Evolutionary conservation across 306 rosid genomes (phyloP).

Genomic region (Ammopiptanthus mongolicus): DNA sequence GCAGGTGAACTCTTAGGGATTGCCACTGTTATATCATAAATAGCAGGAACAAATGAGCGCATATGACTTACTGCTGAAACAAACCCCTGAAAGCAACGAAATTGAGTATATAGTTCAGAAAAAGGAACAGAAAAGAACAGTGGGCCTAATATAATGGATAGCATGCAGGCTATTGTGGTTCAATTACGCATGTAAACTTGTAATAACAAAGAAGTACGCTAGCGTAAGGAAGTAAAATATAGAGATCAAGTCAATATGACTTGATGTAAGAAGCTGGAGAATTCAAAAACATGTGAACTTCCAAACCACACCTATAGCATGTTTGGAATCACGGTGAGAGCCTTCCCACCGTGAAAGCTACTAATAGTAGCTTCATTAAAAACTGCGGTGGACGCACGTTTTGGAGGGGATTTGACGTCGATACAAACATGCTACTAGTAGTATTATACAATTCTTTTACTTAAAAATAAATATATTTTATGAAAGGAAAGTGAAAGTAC

Average conservation of each 20-base stretch:
- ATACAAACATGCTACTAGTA: too few relatives aligned
- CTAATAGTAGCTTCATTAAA: too few relatives aligned
- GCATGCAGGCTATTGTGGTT: neutral
- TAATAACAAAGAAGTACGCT: neutral
- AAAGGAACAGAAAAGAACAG: neutral
- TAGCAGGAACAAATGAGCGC: conserved; percentile 87
- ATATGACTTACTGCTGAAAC: conserved; percentile 80
- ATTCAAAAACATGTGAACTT: neutral
- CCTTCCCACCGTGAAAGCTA: too few relatives aligned
- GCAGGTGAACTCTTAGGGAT: conserved; percentile 71
- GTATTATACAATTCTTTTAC: neutral
- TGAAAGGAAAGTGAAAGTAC: neutral
- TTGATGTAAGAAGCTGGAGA: neutral
- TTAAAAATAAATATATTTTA: too few relatives aligned
- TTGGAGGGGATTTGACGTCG: too few relatives aligned
- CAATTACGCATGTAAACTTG: neutral
- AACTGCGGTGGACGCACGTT: too few relatives aligned
- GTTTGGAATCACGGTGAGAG: too few relatives aligned
- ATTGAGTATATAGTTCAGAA: neutral
- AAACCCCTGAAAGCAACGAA: conserved; percentile 67
- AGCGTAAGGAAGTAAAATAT: neutral
- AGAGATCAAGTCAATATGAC: neutral
- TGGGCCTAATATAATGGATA: neutral
- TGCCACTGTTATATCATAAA: conserved; percentile 82
- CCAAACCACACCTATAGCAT: neutral